phyloP scores from a whole-genome alignment of 805 yeast genomes.

The Cyberlindnera saturnus region DNA sequence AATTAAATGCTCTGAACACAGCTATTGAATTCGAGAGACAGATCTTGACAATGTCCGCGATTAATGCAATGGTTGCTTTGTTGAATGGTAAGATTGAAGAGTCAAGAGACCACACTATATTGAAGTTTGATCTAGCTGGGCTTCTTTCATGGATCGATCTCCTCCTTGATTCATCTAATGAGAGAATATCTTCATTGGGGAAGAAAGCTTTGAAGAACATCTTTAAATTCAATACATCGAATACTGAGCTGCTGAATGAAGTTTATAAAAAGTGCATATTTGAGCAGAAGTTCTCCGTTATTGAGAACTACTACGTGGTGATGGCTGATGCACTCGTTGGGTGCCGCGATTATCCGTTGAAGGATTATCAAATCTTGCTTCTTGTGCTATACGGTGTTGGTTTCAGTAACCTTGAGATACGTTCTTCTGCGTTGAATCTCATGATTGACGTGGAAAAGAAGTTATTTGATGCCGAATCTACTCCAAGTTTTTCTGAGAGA shows the following conservation, averaged over 20 bases:
- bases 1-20: conserved; percentile 50
- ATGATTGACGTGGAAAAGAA: conserved; percentile 59
- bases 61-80: conserved; percentile 79
- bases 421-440: conserved; percentile 69
- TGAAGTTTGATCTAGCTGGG: conserved; percentile 66
- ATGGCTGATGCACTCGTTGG: conserved; percentile 59
- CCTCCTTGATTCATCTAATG: conserved; percentile 53
- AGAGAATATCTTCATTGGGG: conserved; percentile 56
- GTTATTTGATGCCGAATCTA: conserved; percentile 45
- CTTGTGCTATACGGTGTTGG: conserved; percentile 77
- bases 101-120: conserved; percentile 40
- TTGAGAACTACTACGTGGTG: conserved; percentile 65
- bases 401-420: conserved; percentile 57
- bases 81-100: conserved; percentile 67
- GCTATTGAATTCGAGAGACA: conserved; percentile 76
- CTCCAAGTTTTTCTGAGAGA: conserved; percentile 59
- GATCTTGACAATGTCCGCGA: conserved; percentile 60
- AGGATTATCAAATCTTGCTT: conserved; percentile 64
- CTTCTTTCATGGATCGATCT: conserved; percentile 79
- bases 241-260: conserved; percentile 45
- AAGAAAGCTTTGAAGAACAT: conserved; percentile 65
- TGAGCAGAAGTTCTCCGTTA: conserved; percentile 43
- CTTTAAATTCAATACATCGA: conserved; percentile 51
- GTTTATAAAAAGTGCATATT: conserved; percentile 70
- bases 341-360: conserved; percentile 38